These are phyloP conservation scores for Saccharomycodes ludwigii DNA, from an alignment of 805 yeast species.

Conservation along the genomic window DNA sequence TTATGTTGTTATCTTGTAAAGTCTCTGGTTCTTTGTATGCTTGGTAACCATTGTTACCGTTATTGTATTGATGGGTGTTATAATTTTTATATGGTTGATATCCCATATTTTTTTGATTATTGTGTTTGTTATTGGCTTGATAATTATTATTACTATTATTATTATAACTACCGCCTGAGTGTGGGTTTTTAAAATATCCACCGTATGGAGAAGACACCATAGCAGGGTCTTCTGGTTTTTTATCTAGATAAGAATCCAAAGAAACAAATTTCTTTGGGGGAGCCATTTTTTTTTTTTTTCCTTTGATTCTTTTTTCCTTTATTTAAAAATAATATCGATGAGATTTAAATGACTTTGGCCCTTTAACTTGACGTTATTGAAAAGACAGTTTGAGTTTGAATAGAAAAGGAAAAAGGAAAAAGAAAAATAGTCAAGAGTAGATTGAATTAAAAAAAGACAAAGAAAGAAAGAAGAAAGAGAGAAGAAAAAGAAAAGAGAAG, in stretches of 20 bases:
- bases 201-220: constrained; percentile 22
- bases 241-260: constrained; percentile 18
- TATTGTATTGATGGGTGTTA: constrained; percentile 10
- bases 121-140: constrained; percentile 11
- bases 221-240: constrained; percentile 20
- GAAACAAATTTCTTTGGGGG: constrained; percentile 23
- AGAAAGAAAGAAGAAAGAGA: too few relatives aligned
- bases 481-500: too few relatives aligned
- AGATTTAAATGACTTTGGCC: too few relatives aligned
- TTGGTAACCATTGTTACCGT: constrained; percentile 8
- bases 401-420: too few relatives aligned
- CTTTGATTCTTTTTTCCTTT: background rate
- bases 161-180: constrained; percentile 1
- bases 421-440: too few relatives aligned
- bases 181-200: constrained; percentile 17
- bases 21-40: constrained; percentile 9
- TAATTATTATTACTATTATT: constrained; percentile 9
- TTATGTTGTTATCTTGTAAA: constrained; percentile 5
- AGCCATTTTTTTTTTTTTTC: background rate
- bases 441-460: too few relatives aligned
- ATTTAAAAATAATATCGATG: background rate
- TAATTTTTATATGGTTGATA: constrained; percentile 4
- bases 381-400: too few relatives aligned
- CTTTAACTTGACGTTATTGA: too few relatives aligned
- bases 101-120: constrained; percentile 9